Conservation (phyloP, 805 yeast species). For the Nakazawaea wyomingensis region DNA sequence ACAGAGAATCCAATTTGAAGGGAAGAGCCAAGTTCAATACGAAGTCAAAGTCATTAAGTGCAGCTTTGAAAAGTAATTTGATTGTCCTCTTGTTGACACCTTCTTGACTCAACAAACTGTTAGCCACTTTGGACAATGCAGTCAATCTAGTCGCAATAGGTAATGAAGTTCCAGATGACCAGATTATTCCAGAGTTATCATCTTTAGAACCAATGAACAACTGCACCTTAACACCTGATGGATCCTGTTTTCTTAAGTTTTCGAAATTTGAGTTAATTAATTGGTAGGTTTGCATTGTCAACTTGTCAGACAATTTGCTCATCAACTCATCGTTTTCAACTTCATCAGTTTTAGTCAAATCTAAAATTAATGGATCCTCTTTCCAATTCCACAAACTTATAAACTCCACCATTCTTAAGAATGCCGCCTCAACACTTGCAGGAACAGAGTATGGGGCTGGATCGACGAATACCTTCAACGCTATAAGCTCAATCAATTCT, state of each 20-base stretch:
- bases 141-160: conserved; percentile 88
- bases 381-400: conserved; percentile 92
- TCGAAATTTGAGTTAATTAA: conserved; percentile 58
- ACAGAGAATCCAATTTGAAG: conserved; percentile 33
- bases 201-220: conserved; percentile 77
- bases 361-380: conserved; percentile 78
- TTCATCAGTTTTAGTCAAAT: conserved; percentile 50
- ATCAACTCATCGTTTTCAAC: conserved; percentile 30
- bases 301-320: conserved; percentile 51
- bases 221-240: conserved; percentile 73
- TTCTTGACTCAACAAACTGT: conserved; percentile 35
- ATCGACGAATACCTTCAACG: conserved; percentile 79
- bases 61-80: conserved; percentile 69
- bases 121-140: conserved; percentile 75
- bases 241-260: conserved; percentile 71
- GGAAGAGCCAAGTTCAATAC: conserved; percentile 51
- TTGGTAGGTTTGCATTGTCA: conserved; percentile 59
- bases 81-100: conserved; percentile 31
- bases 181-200: conserved; percentile 82
- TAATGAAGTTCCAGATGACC: conserved; percentile 48
- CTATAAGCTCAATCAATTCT: conserved; percentile 77
- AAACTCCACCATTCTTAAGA: conserved; percentile 65
- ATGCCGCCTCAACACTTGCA: conserved; percentile 73
- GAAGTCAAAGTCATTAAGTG: conserved; percentile 80
- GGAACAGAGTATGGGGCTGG: conserved; percentile 84